These are phyloP conservation scores for Candida broadrunensis DNA, from an alignment of 805 yeast genomes.

Conservation along the genomic window DNA sequence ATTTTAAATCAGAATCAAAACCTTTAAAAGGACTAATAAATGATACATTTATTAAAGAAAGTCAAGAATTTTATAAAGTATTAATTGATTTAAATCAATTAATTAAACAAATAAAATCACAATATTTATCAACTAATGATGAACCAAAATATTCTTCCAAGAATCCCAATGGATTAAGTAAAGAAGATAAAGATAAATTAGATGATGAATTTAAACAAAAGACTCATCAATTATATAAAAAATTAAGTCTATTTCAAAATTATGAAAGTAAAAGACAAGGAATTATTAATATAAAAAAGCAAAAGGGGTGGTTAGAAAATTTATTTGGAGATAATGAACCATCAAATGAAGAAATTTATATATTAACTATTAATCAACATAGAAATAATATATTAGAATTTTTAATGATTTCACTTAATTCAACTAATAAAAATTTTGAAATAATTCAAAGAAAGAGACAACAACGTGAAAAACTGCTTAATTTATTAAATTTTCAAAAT, in stretches of 20 bases:
- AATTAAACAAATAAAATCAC: conserved; percentile 19
- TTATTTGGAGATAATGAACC: conserved; percentile 26
- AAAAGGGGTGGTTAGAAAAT: conserved; percentile 13
- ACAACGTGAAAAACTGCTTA: conserved; percentile 35
- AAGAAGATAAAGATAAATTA: conserved; percentile 50
- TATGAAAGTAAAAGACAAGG: conserved; percentile 49
- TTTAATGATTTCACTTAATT: conserved; percentile 41
- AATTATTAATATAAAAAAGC: conserved; percentile 11
- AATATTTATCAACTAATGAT: conserved; percentile 22
- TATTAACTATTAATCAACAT: conserved; percentile 38
- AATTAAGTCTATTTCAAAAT: conserved; percentile 45
- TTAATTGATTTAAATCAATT: conserved; percentile 31
- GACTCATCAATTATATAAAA: conserved; percentile 49
- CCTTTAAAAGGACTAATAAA: conserved; percentile 11
- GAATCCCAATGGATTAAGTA: conserved; percentile 22
- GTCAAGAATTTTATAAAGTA: conserved; percentile 29
- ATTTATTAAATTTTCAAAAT: conserved; percentile 38
- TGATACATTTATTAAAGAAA: conserved; percentile 43
- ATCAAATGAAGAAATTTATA: conserved; percentile 30
- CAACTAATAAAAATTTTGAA: conserved; percentile 44
- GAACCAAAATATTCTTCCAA: conserved; percentile 6
- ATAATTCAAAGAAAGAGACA: conserved; percentile 48
- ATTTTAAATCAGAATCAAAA: neutral
- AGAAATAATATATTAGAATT: conserved; percentile 50
- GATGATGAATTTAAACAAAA: conserved; percentile 55